Percentiles rank a stretch among this genome's conserved stretches.
Evolutionary conservation across 768 basidiomycete species (phyloP).

Genomic region (Hygrophoropsis aurantiaca): DNA sequence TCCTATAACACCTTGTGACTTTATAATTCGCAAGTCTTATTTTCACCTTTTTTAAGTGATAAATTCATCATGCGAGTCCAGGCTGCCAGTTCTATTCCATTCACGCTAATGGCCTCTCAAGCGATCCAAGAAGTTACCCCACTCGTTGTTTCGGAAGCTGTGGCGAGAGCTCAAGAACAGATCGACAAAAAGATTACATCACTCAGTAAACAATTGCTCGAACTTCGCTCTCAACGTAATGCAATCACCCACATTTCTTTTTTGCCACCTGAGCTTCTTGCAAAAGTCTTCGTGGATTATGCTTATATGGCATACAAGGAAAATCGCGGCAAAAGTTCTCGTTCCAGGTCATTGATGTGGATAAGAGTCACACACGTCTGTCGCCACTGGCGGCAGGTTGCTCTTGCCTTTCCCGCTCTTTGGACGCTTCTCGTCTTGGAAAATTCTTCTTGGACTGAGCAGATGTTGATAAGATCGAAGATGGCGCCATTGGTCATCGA

Average conservation of each 20-base stretch:
- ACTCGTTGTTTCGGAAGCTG: too few relatives aligned
- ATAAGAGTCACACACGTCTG: conserved; percentile 23
- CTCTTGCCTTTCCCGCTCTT: conserved; percentile 38
- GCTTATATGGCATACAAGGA: conserved; percentile 1
- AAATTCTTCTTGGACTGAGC: conserved; percentile 36
- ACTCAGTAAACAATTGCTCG: conserved; percentile 10
- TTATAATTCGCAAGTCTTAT: too few relatives aligned
- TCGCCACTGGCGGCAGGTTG: conserved; percentile 43
- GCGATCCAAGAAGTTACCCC: too few relatives aligned
- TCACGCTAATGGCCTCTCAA: too few relatives aligned
- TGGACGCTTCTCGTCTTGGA: conserved; percentile 35
- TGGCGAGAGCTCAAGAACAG: conserved; percentile 2
- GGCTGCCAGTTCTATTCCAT: too few relatives aligned
- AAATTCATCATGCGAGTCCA: too few relatives aligned
- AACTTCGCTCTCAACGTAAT: conserved; percentile 18
- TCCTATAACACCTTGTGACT: too few relatives aligned
- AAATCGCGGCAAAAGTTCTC: neutral
- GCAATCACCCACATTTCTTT: conserved; percentile 14
- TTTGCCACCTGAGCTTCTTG: conserved; percentile 23
- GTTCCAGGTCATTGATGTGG: conserved; percentile 16
- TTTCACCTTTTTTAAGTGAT: too few relatives aligned
- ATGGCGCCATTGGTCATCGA: conserved; percentile 28
- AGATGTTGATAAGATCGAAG: conserved; percentile 47
- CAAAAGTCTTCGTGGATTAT: conserved; percentile 17
- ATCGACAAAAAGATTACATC: conserved; percentile 20